These are phyloP conservation scores for Mallotus repandus DNA, from an alignment of 441 rosid species.

Conservation along the genomic window DNA sequence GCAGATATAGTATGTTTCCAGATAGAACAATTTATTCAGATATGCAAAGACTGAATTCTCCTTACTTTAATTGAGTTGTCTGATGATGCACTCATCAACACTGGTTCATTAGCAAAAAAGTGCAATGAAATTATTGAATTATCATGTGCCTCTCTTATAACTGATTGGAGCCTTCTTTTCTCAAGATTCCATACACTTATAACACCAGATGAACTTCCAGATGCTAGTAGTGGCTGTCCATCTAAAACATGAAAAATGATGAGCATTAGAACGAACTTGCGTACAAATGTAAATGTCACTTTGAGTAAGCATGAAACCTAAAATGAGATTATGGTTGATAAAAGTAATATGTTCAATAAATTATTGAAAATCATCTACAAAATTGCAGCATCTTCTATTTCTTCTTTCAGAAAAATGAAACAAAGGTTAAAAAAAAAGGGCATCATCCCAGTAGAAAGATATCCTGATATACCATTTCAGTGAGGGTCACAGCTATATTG, in stretches of 20 bases:
- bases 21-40: neutral
- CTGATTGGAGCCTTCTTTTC: constrained; percentile 83
- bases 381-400: too few relatives aligned
- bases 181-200: constrained; percentile 98
- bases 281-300: neutral
- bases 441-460: neutral
- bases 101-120: constrained; percentile 96
- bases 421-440: neutral
- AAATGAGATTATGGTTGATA: too few relatives aligned
- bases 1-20: neutral
- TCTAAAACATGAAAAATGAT: constrained; percentile 38
- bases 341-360: too few relatives aligned
- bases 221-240: constrained; percentile 94
- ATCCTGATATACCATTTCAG: neutral
- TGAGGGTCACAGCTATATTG: too few relatives aligned
- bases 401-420: too few relatives aligned
- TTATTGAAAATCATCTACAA: too few relatives aligned
- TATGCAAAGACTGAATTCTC: constrained; percentile 8
- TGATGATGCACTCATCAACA: constrained; percentile 85
- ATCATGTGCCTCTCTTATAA: constrained; percentile 93
- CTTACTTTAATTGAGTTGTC: constrained; percentile 95
- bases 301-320: too few relatives aligned
- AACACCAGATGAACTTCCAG: constrained; percentile 94
- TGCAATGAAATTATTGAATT: constrained; percentile 73
- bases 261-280: constrained; percentile 8